phyloP scores from a whole-genome alignment of 306 rosid species.

The Cucumis cinereus region DNA sequence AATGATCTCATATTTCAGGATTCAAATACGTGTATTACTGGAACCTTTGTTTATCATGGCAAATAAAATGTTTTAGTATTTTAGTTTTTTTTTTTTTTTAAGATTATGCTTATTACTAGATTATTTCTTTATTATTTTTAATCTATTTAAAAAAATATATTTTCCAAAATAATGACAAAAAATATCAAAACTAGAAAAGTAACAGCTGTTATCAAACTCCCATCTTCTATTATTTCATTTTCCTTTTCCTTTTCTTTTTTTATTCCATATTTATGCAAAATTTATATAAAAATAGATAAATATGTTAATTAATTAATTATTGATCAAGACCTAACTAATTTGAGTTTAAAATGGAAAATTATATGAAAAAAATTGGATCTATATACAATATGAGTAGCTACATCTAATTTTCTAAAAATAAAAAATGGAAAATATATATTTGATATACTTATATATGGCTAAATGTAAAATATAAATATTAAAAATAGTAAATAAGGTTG shows the following conservation, averaged over 20 bases:
- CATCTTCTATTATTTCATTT: background rate
- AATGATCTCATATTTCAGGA: too few species aligned
- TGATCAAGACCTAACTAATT: background rate
- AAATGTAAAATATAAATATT: background rate
- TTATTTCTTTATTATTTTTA: too few species aligned
- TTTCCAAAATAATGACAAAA: too few species aligned
- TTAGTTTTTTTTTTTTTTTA: too few species aligned
- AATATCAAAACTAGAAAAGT: background rate
- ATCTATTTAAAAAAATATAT: too few species aligned
- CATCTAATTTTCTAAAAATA: too few species aligned
- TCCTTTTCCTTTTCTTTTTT: background rate
- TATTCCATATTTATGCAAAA: background rate
- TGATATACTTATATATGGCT: background rate
- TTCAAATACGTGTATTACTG: too few species aligned
- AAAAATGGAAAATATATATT: background rate
- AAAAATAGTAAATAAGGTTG: background rate
- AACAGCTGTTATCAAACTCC: background rate
- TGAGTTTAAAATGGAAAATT: background rate
- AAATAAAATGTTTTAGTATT: too few species aligned
- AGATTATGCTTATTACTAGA: too few species aligned
- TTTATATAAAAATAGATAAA: background rate
- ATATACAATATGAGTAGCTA: background rate
- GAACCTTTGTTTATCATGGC: too few species aligned
- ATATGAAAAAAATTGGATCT: background rate
- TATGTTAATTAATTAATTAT: background rate